These are phyloP conservation scores for Pseudogymnoascus sp. DNA, from an alignment of 2,329 filamentous ascomycete species.

Conservation along the genomic window DNA sequence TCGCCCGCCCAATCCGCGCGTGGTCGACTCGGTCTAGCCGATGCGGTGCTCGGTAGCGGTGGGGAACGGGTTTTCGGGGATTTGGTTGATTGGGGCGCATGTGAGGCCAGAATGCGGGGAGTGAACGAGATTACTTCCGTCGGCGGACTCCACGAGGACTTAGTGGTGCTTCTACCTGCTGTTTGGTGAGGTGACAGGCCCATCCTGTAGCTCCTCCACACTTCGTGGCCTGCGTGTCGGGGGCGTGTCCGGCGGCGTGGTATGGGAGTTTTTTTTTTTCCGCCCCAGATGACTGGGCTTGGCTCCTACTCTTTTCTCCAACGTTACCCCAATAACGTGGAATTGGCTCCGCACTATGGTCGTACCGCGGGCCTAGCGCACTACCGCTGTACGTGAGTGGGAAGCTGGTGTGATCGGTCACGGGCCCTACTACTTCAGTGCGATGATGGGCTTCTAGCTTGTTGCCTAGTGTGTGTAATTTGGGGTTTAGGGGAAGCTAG, in stretches of 20 bases:
- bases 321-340: constrained; percentile 3
- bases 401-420: not conserved
- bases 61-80: not conserved
- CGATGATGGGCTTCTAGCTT: not conserved
- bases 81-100: not conserved
- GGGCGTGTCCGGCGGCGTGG: not conserved
- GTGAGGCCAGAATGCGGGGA: not conserved
- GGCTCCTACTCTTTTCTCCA: not conserved
- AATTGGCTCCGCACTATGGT: not conserved
- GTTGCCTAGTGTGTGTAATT: not conserved
- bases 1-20: not conserved
- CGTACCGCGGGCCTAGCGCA: not conserved
- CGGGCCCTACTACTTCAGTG: not conserved
- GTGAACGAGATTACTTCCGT: not conserved
- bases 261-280: not conserved
- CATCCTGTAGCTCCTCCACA: not conserved
- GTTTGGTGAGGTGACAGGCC: not conserved
- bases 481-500: not conserved
- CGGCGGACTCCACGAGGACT: not conserved
- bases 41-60: not conserved
- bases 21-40: not conserved
- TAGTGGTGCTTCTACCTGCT: not conserved
- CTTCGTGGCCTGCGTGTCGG: too few relatives aligned
- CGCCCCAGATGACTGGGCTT: not conserved
- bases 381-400: not conserved